A percentile compares a stretch with the other conserved stretches of the same genome.
Conservation (phyloP, 768 basidiomycete species). For the Leccinum broughii region DNA sequence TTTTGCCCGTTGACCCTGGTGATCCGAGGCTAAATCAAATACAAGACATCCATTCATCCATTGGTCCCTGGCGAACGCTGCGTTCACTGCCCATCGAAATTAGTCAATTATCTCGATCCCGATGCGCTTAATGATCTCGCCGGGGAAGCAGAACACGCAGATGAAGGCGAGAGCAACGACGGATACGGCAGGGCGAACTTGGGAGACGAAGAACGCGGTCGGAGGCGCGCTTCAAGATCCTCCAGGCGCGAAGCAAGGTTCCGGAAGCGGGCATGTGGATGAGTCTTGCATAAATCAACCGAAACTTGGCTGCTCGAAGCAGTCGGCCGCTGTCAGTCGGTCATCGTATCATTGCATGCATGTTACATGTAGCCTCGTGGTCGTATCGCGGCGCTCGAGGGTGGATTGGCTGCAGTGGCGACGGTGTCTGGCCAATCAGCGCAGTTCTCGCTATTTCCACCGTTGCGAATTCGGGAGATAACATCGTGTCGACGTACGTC, state of each 20-base stretch:
- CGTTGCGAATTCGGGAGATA: too few relatives aligned
- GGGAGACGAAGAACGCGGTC: slow-evolving; percentile 43
- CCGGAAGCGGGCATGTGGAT: slow-evolving; percentile 81
- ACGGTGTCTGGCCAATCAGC: too few relatives aligned
- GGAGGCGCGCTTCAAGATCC: slow-evolving; percentile 66
- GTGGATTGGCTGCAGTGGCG: too few relatives aligned
- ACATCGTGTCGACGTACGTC: too few relatives aligned
- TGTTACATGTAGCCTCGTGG: not conserved
- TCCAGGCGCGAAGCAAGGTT: slow-evolving; percentile 66
- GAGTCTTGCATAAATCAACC: slow-evolving; percentile 54
- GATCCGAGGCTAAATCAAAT: slow-evolving; percentile 11
- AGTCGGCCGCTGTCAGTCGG: not conserved
- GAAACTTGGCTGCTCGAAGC: not conserved
- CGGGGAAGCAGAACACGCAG: slow-evolving; percentile 52
- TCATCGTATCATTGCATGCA: not conserved
- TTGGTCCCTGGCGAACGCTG: slow-evolving; percentile 30
- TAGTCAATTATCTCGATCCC: slow-evolving; percentile 52
- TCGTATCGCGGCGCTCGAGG: not conserved
- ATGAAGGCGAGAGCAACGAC: slow-evolving; percentile 35
- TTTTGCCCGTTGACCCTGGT: not conserved
- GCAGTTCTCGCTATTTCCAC: too few relatives aligned
- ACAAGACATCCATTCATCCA: slow-evolving; percentile 17
- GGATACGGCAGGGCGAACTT: slow-evolving; percentile 23
- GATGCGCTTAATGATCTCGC: slow-evolving; percentile 62
- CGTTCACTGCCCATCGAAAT: slow-evolving; percentile 68